A percentile compares a stretch with the other conserved stretches of the same genome.
Evolutionary conservation across 2,329 filamentous ascomycete genomes (phyloP).

Genomic region (Microsporum ferrugineum): DNA sequence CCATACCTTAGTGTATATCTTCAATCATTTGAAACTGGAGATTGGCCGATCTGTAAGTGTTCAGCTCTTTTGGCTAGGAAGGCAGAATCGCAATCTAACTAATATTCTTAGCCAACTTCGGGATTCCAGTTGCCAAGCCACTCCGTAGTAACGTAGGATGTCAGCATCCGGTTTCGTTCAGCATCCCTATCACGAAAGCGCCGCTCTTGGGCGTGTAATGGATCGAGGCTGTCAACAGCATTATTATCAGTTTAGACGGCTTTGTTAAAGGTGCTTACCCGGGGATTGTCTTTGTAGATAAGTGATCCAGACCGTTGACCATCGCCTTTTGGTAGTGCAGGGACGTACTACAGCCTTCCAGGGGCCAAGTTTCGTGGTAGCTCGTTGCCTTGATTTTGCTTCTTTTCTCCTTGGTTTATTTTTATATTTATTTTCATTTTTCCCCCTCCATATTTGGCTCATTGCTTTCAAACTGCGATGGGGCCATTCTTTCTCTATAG

Average conservation of each 20-base stretch:
- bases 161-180: neutral
- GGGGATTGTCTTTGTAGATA: neutral
- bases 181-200: neutral
- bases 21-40: neutral
- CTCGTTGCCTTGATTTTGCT: neutral
- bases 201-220: neutral
- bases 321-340: neutral
- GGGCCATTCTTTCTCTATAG: neutral
- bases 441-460: neutral
- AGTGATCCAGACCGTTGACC: neutral
- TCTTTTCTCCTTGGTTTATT: neutral
- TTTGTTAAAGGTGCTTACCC: neutral
- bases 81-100: neutral
- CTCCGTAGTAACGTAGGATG: neutral
- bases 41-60: slow-evolving; percentile 1
- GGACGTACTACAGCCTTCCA: neutral
- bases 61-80: neutral
- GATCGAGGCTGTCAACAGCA: slow-evolving; percentile 8
- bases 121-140: neutral
- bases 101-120: neutral
- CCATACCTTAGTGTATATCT: slow-evolving; percentile 1
- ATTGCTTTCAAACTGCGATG: neutral
- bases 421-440: neutral
- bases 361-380: neutral
- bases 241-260: neutral